phyloP scores from a whole-genome alignment of 2,329 filamentous ascomycete species.

The Cytospora paraplurivora region DNA sequence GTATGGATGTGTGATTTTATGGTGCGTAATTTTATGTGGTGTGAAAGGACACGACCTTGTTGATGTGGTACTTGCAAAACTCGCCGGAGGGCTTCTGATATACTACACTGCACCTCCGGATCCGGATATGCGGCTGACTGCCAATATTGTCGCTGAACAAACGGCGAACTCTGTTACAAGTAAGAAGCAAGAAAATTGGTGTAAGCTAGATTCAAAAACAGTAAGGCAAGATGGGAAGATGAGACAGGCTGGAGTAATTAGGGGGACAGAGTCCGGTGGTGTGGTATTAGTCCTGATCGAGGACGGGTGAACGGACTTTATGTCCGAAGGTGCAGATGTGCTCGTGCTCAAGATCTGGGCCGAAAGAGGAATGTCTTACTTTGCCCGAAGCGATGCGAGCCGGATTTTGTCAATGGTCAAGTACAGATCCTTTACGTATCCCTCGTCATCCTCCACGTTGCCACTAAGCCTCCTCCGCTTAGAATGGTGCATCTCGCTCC shows the following conservation, averaged over 20 bases:
- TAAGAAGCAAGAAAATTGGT: not conserved
- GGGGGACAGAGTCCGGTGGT: not conserved
- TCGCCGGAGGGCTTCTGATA: slow-evolving; percentile 23
- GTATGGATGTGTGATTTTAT: not conserved
- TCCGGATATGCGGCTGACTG: slow-evolving; percentile 18
- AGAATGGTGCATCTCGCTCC: slow-evolving; percentile 15
- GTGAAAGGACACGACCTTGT: slow-evolving; percentile 27
- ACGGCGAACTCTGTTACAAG: slow-evolving; percentile 23
- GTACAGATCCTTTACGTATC: slow-evolving; percentile 26
- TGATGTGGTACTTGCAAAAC: slow-evolving; percentile 26
- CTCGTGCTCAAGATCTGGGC: not conserved
- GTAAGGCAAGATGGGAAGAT: not conserved
- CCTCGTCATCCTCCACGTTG: slow-evolving; percentile 27
- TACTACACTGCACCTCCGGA: slow-evolving; percentile 22
- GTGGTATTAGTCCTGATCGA: not conserved
- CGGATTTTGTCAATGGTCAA: slow-evolving; percentile 25
- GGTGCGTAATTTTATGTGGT: slow-evolving; percentile 1
- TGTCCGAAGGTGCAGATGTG: not conserved
- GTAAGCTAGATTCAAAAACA: slow-evolving; percentile 8
- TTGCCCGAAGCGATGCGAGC: slow-evolving; percentile 24
- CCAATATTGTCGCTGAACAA: slow-evolving; percentile 20
- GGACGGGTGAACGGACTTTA: not conserved
- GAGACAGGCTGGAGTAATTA: not conserved
- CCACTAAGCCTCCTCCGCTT: slow-evolving; percentile 18
- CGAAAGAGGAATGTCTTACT: slow-evolving; percentile 21